Evolutionary conservation across 2,329 filamentous ascomycete genomes (phyloP), one percentile per base, ranked within the genome.

Genomic region (Dichotomopilus funicola): DNA sequence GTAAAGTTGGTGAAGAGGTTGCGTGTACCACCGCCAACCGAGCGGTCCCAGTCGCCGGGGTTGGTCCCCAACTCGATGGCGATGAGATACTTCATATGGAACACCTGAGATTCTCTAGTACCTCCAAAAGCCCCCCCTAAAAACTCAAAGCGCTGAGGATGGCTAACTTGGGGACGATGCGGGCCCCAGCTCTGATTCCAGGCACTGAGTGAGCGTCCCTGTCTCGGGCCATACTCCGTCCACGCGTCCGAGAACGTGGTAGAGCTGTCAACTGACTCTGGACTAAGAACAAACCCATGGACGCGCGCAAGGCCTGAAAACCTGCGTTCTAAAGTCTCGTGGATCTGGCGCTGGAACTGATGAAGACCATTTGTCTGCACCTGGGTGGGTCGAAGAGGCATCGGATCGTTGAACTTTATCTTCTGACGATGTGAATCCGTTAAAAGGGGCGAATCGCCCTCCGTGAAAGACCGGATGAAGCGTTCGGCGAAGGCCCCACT

Each of bases 91-190:
- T 51, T 50, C n/a, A 64, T 33, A 19, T 63, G 61, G 33, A 61
- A 64, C 8, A 58, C 9, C 49, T 64, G 62, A 2, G 58, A 56
- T 9, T 40, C 49, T 7, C 47, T 48, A 6, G 45, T 49, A 13
- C 61, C 61, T 8, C 62, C 62, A 49, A 63, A 62, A 2, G 61
- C 59, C 9, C 58, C 52, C 10, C 61, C 62, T 2, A 64, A 50
- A 27, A 61, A 64, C 5, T 55, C 48, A 13, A 57, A 62, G 19
- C 56, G 55, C 12, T 57, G 49, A 13, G 37, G 3, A 9, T n/a
- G 19, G 8, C 53, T 43, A 31, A 55, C 33, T 5, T 11, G 12
- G 5, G 44, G 41, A 7, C 31, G 44, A 3, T 40, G 6, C 5
- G 44, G 9, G 19, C 11, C 45, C 52, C 58, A 55, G 34, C 35